Percentiles rank a stretch among this genome's conserved stretches.
Evolutionary conservation across 1,284 basidiomycete genomes (phyloP).

Genomic region (Prillingera fragicola): DNA sequence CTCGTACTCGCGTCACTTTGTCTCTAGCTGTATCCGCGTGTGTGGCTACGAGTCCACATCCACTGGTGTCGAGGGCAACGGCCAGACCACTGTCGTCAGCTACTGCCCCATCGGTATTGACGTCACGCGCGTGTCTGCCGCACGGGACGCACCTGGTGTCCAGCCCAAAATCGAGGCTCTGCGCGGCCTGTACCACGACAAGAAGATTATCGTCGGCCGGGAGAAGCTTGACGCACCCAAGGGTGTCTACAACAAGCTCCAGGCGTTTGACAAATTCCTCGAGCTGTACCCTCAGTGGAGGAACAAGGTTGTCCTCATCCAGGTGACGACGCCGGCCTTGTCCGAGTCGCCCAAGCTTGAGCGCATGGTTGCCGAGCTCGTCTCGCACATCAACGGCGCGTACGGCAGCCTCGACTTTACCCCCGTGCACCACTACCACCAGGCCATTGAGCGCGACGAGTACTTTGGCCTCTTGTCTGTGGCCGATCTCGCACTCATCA

Average conservation of each 20-base stretch:
- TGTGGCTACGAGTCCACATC: slow-evolving; percentile 87
- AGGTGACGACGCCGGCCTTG: slow-evolving; percentile 90
- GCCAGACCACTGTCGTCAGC: slow-evolving; percentile 74
- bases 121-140: slow-evolving; percentile 77
- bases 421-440: slow-evolving; percentile 99
- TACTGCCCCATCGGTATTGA: slow-evolving; percentile 99
- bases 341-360: slow-evolving; percentile 92
- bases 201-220: slow-evolving; percentile 98
- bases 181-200: slow-evolving; percentile 80
- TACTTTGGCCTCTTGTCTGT: slow-evolving; percentile 95
- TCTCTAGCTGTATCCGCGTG: slow-evolving; percentile 89
- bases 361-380: slow-evolving; percentile 86
- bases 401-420: slow-evolving; percentile 94
- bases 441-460: slow-evolving; percentile 94
- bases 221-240: slow-evolving; percentile 99
- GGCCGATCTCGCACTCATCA: slow-evolving; percentile 93
- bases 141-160: slow-evolving; percentile 74
- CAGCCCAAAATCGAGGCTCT: slow-evolving; percentile 83
- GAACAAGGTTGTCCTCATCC: slow-evolving; percentile 67
- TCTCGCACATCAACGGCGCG: slow-evolving; percentile 94
- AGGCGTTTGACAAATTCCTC: slow-evolving; percentile 91
- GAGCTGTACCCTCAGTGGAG: slow-evolving; percentile 94
- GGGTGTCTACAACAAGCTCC: slow-evolving; percentile 94
- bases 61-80: slow-evolving; percentile 81
- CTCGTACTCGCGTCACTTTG: slow-evolving; percentile 93